Conservation (phyloP, 805 yeast genomes). For the Saturnispora diversa region DNA sequence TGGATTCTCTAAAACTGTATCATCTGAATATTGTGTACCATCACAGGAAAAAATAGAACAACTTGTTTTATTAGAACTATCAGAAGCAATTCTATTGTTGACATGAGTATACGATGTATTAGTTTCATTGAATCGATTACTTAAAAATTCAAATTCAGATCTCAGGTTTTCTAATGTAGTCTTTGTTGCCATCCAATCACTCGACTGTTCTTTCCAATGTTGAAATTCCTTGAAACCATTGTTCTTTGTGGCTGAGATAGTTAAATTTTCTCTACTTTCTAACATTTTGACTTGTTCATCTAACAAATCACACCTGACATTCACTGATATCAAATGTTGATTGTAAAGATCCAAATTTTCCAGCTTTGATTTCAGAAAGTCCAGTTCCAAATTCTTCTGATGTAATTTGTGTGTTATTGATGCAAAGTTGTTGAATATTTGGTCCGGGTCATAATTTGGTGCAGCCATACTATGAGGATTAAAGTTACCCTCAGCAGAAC, state of each 20-base stretch:
- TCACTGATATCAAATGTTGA: slow-evolving; percentile 27
- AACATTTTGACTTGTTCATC: slow-evolving; percentile 28
- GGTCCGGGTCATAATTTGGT: neutral
- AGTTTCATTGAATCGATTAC: slow-evolving; percentile 20
- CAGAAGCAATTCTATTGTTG: no score
- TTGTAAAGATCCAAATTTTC: slow-evolving; percentile 26
- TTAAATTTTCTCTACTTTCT: slow-evolving; percentile 17
- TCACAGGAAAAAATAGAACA: slow-evolving; percentile 11
- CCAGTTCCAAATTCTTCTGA: slow-evolving; percentile 12
- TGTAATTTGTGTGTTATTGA: neutral
- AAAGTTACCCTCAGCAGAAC: no score
- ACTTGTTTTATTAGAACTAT: neutral
- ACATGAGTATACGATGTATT: no score
- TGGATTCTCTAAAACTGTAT: slow-evolving; percentile 3
- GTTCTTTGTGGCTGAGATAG: slow-evolving; percentile 17
- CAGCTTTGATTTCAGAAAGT: slow-evolving; percentile 18
- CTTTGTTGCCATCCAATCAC: slow-evolving; percentile 39
- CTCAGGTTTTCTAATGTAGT: slow-evolving; percentile 39
- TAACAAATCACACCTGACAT: slow-evolving; percentile 29
- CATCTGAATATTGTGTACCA: slow-evolving; percentile 10
- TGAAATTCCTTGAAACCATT: slow-evolving; percentile 19
- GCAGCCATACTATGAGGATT: neutral
- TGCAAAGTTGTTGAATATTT: neutral
- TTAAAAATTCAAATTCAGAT: slow-evolving; percentile 33
- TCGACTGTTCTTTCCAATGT: slow-evolving; percentile 22